Percentiles rank a stretch among this genome's conserved stretches.
Conservation (phyloP, 129 eudicot species). For the Chrysanthemum lavandulifolium region DNA sequence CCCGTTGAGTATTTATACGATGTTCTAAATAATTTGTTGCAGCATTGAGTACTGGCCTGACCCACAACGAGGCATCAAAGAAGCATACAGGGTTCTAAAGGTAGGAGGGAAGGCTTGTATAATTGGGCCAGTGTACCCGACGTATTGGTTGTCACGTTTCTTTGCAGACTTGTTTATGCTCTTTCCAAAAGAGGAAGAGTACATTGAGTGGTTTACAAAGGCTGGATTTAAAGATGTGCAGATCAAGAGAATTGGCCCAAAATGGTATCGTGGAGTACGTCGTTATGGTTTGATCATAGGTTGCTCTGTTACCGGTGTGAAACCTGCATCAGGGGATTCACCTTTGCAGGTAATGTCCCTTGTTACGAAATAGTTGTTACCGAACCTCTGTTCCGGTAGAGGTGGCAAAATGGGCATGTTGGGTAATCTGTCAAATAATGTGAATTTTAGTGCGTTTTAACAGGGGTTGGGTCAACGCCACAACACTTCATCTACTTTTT, state of each 20-base stretch:
- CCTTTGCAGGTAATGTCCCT: slow-evolving; percentile 38
- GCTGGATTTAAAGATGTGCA: slow-evolving; percentile 51
- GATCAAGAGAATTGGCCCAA: slow-evolving; percentile 48
- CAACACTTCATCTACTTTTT: no score
- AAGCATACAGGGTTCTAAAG: slow-evolving; percentile 44
- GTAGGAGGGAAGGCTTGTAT: slow-evolving; percentile 45
- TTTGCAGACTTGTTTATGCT: slow-evolving; percentile 56
- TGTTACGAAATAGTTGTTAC: not conserved
- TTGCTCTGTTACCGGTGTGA: slow-evolving; percentile 48
- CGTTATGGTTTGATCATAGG: slow-evolving; percentile 52
- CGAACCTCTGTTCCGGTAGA: not conserved
- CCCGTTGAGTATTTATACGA: not conserved
- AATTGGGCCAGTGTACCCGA: slow-evolving; percentile 47
- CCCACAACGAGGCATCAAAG: slow-evolving; percentile 51
- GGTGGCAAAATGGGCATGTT: not conserved
- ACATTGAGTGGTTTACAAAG: slow-evolving; percentile 45
- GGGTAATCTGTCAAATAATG: not conserved
- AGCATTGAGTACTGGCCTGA: slow-evolving; percentile 60
- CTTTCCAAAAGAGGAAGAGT: slow-evolving; percentile 48
- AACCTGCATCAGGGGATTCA: slow-evolving; percentile 50
- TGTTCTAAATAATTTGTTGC: slow-evolving; percentile 1
- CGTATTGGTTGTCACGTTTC: slow-evolving; percentile 48
- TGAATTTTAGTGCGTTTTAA: not conserved
- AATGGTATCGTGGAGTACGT: slow-evolving; percentile 55
- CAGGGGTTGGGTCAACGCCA: no score